phyloP scores from a whole-genome alignment of 1,284 basidiomycete genomes.

The Sanguinoderma infundibulare region DNA sequence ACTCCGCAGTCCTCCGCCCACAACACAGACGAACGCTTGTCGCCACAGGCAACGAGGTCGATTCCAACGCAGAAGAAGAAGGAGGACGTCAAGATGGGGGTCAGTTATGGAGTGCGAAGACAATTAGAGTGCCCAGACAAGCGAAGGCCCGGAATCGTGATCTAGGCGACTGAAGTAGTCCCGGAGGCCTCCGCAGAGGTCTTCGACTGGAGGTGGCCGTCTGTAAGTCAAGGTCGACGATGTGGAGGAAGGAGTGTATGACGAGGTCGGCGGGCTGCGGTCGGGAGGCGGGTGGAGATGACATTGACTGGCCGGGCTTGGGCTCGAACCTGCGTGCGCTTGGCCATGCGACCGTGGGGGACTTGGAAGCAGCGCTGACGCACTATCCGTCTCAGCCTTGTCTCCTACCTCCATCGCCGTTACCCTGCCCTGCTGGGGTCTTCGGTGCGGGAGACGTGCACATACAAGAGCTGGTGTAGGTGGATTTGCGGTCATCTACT shows the following conservation, averaged over 20 bases:
- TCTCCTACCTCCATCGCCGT: not conserved
- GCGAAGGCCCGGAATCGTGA: not conserved
- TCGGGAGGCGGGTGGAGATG: too few species aligned
- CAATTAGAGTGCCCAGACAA: not conserved
- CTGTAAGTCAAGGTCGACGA: not conserved
- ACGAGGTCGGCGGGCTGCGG: not conserved
- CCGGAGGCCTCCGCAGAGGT: not conserved
- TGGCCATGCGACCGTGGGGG: too few species aligned
- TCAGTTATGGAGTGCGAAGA: not conserved
- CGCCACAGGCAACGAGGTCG: not conserved
- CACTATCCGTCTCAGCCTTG: not conserved
- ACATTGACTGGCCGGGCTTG: not conserved
- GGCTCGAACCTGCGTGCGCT: not conserved
- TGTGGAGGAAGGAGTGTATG: not conserved
- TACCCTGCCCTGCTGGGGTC: not conserved
- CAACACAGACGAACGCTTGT: not conserved
- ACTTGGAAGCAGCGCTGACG: too few species aligned
- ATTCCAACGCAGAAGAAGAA: not conserved
- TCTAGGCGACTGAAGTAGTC: not conserved
- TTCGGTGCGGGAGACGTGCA: too few species aligned
- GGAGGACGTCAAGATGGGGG: not conserved
- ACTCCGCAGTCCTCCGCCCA: not conserved
- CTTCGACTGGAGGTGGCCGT: not conserved
- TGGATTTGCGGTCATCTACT: not conserved
- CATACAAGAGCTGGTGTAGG: too few species aligned